These are phyloP conservation scores for Candida coleopterorum DNA, from an alignment of 805 yeast species.

Conservation along the genomic window DNA sequence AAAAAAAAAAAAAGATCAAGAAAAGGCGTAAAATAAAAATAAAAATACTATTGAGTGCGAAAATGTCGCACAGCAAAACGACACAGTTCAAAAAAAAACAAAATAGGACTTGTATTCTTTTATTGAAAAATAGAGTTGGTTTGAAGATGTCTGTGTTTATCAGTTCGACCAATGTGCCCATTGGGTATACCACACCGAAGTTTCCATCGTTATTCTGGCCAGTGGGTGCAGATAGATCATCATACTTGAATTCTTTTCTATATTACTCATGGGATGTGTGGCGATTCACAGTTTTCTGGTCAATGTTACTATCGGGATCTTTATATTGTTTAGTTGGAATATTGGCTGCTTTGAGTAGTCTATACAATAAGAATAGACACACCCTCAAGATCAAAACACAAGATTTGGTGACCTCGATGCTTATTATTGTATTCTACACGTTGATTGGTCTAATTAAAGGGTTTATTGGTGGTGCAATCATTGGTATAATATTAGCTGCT, in stretches of 20 bases:
- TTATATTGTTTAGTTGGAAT: slow-evolving; percentile 63
- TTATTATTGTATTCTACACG: slow-evolving; percentile 17
- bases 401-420: background rate
- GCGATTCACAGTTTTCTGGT: slow-evolving; percentile 81
- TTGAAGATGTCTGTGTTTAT: slow-evolving; percentile 21
- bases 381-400: slow-evolving; percentile 4
- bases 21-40: no score
- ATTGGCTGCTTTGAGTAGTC: slow-evolving; percentile 41
- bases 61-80: no score
- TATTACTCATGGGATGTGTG: slow-evolving; percentile 73
- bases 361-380: slow-evolving; percentile 18
- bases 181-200: slow-evolving; percentile 72
- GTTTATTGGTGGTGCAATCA: slow-evolving; percentile 64
- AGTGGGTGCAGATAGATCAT: slow-evolving; percentile 30
- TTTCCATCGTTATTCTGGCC: slow-evolving; percentile 87
- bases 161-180: slow-evolving; percentile 55
- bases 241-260: slow-evolving; percentile 49
- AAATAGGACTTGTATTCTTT: background rate
- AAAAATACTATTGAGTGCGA: no score
- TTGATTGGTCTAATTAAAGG: slow-evolving; percentile 64
- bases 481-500: slow-evolving; percentile 71
- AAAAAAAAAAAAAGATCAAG: background rate
- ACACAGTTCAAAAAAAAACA: no score
- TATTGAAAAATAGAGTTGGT: background rate
- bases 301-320: slow-evolving; percentile 58